These are phyloP conservation scores for Sesbania bispinosa DNA, from an alignment of 306 rosid species.

Conservation along the genomic window DNA sequence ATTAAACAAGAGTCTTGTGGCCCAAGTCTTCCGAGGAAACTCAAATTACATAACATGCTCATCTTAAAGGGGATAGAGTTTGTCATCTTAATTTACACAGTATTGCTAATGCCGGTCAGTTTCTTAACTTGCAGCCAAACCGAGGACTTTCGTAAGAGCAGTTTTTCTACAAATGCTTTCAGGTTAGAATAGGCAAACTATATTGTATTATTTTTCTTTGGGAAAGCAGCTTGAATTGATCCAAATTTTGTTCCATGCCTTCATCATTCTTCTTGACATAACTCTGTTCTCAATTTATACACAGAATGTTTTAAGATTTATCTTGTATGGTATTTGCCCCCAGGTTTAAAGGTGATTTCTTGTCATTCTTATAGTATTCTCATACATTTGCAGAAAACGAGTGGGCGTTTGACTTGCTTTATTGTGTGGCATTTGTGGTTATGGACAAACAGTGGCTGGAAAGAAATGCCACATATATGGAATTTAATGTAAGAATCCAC, in stretches of 20 bases:
- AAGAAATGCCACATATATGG: slow-evolving; percentile 87
- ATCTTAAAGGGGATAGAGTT: neutral
- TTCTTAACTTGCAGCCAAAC: slow-evolving; percentile 71
- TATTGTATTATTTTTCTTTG: slow-evolving; percentile 16
- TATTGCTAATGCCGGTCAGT: slow-evolving; percentile 9
- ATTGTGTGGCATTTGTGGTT: slow-evolving; percentile 78
- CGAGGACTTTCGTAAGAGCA: slow-evolving; percentile 62
- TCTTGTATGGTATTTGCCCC: neutral
- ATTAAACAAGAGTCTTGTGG: slow-evolving; percentile 2
- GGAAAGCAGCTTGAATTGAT: too few relatives aligned
- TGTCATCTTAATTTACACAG: slow-evolving; percentile 4
- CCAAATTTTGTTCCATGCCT: neutral
- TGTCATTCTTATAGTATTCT: neutral
- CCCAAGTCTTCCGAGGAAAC: neutral
- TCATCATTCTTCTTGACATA: neutral
- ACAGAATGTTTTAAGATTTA: too few relatives aligned
- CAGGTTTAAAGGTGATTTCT: neutral
- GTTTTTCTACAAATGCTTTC: too few relatives aligned
- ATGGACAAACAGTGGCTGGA: slow-evolving; percentile 92
- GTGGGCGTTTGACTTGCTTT: slow-evolving; percentile 89
- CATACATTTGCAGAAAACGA: slow-evolving; percentile 58
- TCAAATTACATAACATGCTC: neutral
- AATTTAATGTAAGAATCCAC: slow-evolving; percentile 71
- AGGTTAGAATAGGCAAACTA: too few relatives aligned
- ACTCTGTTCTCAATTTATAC: too few relatives aligned